phyloP scores from a whole-genome alignment of 1,284 basidiomycete species.

The Trichosporon coremiiforme region DNA sequence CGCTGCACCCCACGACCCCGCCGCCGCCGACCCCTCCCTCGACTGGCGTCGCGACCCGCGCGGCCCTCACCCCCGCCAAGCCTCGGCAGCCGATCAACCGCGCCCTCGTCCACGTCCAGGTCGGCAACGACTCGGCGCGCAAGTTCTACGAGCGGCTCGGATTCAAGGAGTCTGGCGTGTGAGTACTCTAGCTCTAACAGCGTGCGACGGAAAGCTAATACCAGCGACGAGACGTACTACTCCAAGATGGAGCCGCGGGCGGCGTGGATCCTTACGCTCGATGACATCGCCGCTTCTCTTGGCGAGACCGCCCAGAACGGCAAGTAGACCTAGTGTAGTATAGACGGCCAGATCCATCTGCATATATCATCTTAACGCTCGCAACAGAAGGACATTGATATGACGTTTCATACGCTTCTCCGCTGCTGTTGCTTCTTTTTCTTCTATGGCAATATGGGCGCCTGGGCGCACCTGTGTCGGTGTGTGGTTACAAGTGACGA shows the following conservation, averaged over 20 bases:
- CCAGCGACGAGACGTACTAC: constrained; percentile 51
- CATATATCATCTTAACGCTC: background rate
- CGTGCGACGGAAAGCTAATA: constrained; percentile 14
- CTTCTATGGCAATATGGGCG: constrained; percentile 1
- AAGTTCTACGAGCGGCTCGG: constrained; percentile 54
- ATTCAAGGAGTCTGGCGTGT: constrained; percentile 51
- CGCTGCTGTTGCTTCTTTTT: background rate
- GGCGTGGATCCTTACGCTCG: constrained; percentile 51
- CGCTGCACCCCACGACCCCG: constrained; percentile 48
- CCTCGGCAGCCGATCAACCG: constrained; percentile 45
- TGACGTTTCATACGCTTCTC: constrained; percentile 5
- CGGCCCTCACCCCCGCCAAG: constrained; percentile 37
- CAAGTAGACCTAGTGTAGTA: constrained; percentile 14
- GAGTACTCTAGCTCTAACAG: constrained; percentile 29
- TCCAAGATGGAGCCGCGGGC: constrained; percentile 51
- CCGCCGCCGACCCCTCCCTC: constrained; percentile 47
- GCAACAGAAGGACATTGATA: background rate
- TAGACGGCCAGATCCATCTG: background rate
- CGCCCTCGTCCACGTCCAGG: constrained; percentile 52
- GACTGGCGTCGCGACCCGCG: constrained; percentile 45
- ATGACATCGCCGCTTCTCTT: constrained; percentile 45
- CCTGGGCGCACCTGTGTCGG: background rate
- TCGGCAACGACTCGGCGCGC: constrained; percentile 51
- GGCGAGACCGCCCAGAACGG: constrained; percentile 33
- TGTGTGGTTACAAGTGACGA: background rate